Evolutionary conservation across 257 asterid species (phyloP).

Genomic region (Jaltomata sinuosa): DNA sequence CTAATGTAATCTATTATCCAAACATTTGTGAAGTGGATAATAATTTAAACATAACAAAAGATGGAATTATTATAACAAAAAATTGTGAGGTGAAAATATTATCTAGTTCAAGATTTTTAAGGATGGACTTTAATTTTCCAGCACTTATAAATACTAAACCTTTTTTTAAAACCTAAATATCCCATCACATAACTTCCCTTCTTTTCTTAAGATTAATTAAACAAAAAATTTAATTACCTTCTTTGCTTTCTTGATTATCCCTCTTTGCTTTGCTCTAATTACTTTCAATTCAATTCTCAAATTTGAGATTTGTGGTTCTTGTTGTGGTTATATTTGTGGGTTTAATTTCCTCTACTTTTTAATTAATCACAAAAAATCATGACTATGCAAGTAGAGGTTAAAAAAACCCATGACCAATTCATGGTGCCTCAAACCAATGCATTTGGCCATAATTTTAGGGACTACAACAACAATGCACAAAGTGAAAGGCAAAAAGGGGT

Average conservation of each 20-base stretch:
- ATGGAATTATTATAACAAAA: neutral
- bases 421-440: slow-evolving; percentile 3
- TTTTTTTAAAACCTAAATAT: neutral
- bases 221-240: neutral
- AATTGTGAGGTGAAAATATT: neutral
- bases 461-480: slow-evolving; percentile 3
- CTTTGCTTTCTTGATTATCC: neutral
- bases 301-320: neutral
- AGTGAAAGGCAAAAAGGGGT: slow-evolving; percentile 4
- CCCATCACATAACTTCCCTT: neutral
- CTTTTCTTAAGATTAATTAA: neutral
- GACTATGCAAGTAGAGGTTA: neutral
- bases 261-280: neutral
- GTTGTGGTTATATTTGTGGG: neutral
- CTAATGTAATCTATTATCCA: neutral
- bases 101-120: neutral
- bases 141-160: neutral
- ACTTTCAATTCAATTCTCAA: neutral
- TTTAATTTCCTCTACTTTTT: neutral
- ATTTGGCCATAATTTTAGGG: neutral
- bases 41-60: neutral
- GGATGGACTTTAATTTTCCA: neutral
- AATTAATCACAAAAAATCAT: neutral
- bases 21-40: neutral
- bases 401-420: neutral